phyloP scores from a whole-genome alignment of 2,329 filamentous ascomycete genomes.

The Cordyceps pruinosa region DNA sequence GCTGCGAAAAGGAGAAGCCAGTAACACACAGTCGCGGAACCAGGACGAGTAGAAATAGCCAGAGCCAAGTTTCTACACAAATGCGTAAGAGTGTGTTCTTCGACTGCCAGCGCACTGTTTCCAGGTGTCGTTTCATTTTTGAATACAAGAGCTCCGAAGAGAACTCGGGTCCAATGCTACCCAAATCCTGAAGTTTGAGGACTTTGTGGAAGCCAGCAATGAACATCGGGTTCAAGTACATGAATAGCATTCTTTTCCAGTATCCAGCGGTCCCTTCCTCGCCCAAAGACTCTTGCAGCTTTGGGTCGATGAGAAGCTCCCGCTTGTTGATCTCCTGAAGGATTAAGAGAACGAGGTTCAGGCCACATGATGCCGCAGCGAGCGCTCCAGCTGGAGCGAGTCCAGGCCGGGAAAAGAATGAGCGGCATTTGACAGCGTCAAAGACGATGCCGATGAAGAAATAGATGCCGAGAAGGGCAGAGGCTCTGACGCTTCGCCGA shows the following conservation, averaged over 20 bases:
- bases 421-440: background rate
- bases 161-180: background rate
- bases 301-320: background rate
- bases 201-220: background rate
- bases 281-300: background rate
- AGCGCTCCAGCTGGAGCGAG: background rate
- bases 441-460: background rate
- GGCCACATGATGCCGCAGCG: background rate
- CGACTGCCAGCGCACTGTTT: background rate
- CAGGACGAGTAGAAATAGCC: background rate
- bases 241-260: slow-evolving; percentile 1
- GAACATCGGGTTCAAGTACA: background rate
- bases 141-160: background rate
- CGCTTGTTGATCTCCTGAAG: background rate
- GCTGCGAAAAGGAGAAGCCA: background rate
- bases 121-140: background rate
- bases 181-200: background rate
- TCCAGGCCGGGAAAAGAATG: background rate
- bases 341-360: background rate
- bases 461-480: background rate
- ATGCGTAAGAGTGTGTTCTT: background rate
- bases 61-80: background rate
- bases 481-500: background rate
- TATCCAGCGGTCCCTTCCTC: background rate
- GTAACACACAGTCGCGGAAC: background rate